phyloP scores from a whole-genome alignment of 2,329 filamentous ascomycete species.

The Colletotrichum sp. region DNA sequence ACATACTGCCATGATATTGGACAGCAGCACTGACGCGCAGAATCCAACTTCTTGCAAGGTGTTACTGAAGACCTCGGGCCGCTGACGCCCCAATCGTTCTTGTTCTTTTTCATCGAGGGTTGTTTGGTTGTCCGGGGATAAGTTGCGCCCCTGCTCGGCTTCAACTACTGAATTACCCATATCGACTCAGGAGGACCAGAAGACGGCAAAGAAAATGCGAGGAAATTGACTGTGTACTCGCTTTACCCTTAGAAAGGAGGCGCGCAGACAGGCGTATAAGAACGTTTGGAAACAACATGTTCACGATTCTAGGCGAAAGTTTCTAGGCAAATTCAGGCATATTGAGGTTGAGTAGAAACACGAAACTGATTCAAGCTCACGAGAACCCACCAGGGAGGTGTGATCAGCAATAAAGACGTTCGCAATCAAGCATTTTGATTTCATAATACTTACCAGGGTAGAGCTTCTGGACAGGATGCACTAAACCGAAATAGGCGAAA shows the following conservation, averaged over 20 bases:
- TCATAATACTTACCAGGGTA: not conserved
- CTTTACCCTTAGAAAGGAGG: not conserved
- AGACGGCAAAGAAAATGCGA: not conserved
- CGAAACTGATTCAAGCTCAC: not conserved
- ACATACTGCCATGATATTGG: not conserved
- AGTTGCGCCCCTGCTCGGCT: not conserved
- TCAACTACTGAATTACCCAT: not conserved
- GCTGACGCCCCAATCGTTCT: not conserved
- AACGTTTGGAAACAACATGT: not conserved
- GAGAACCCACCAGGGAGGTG: not conserved
- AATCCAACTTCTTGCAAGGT: not conserved
- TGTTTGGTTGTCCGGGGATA: not conserved
- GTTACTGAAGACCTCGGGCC: not conserved
- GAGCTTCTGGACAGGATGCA: not conserved
- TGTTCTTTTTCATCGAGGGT: not conserved
- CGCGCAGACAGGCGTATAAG: not conserved
- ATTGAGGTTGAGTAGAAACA: not conserved
- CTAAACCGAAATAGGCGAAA: not conserved
- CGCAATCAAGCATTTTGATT: not conserved
- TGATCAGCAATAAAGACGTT: not conserved
- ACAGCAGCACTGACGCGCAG: not conserved
- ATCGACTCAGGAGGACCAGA: not conserved
- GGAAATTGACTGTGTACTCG: not conserved
- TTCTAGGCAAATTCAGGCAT: not conserved
- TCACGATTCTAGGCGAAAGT: not conserved